A percentile compares a stretch with the other conserved stretches of the same genome.
phyloP scores from a whole-genome alignment of 768 basidiomycete species.

The Mycena kentingensis region DNA sequence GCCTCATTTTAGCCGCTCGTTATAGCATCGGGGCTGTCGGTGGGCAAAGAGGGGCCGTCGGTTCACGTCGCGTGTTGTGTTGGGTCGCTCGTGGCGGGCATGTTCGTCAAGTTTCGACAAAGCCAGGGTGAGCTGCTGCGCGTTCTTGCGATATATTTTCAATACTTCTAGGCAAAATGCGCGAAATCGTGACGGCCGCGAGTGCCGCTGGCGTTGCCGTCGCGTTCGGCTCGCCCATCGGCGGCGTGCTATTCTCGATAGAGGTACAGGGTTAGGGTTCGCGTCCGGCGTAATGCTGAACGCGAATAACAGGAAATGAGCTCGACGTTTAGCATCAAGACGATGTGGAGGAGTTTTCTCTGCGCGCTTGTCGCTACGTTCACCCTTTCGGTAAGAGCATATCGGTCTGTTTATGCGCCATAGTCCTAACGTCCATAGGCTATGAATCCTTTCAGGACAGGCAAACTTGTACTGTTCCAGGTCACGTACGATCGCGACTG shows the following conservation, averaged over 20 bases:
- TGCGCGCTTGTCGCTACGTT: slow-evolving; percentile 97
- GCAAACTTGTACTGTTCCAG: slow-evolving; percentile 96
- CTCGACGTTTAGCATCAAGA: slow-evolving; percentile 93
- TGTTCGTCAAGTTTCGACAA: slow-evolving; percentile 78
- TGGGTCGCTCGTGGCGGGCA: slow-evolving; percentile 84
- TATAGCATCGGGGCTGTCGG: slow-evolving; percentile 94
- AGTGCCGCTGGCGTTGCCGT: slow-evolving; percentile 98
- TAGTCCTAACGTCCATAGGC: slow-evolving; percentile 59
- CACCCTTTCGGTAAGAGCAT: slow-evolving; percentile 89
- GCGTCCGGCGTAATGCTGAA: neutral
- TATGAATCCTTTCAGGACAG: slow-evolving; percentile 98
- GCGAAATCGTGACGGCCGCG: slow-evolving; percentile 91
- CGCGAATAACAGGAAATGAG: slow-evolving; percentile 86
- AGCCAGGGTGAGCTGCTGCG: slow-evolving; percentile 86
- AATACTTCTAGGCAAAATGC: slow-evolving; percentile 60
- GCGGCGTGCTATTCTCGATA: slow-evolving; percentile 96
- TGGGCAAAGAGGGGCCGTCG: slow-evolving; percentile 98
- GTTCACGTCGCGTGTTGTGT: slow-evolving; percentile 97
- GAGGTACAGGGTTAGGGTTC: slow-evolving; percentile 55
- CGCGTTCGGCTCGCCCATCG: slow-evolving; percentile 97
- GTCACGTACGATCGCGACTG: slow-evolving; percentile 97
- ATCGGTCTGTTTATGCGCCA: no score
- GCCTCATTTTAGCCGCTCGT: slow-evolving; percentile 73
- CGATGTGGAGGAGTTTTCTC: slow-evolving; percentile 98
- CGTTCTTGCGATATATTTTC: neutral